Conservation (phyloP, 371 early-diverging fungal species). For the Mucor indicus region DNA sequence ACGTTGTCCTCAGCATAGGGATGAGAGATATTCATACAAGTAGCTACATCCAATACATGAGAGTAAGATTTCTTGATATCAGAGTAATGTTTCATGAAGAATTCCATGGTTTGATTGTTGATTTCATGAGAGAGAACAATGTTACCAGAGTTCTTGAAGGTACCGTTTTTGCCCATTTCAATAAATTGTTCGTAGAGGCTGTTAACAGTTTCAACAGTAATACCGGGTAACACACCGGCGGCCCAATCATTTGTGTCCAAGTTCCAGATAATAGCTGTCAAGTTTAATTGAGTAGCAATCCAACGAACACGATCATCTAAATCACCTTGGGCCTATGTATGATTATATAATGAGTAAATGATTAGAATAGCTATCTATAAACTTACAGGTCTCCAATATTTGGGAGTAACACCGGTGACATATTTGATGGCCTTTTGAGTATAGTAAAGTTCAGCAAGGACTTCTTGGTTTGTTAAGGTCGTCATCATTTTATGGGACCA, state of each 20-base stretch:
- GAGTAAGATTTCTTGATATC: conserved; percentile 33
- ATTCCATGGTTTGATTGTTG: conserved; percentile 39
- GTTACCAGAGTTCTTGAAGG: conserved; percentile 26
- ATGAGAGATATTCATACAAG: conserved; percentile 44
- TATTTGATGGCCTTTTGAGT: conserved; percentile 50
- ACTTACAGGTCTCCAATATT: conserved; percentile 52
- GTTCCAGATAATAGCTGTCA: conserved; percentile 45
- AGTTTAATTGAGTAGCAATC: conserved; percentile 42
- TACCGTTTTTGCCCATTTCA: conserved; percentile 41
- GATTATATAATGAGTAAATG: not conserved
- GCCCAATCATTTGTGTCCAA: conserved; percentile 42
- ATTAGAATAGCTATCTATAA: not conserved
- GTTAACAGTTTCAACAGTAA: conserved; percentile 23
- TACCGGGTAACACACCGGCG: conserved; percentile 22
- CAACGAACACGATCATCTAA: conserved; percentile 51
- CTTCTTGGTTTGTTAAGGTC: conserved; percentile 48
- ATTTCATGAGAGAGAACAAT: conserved; percentile 48
- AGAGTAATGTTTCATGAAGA: conserved; percentile 37
- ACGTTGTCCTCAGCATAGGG: conserved; percentile 37
- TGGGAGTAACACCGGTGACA: conserved; percentile 48
- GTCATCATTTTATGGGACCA: conserved; percentile 60
- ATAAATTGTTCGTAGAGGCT: conserved; percentile 28
- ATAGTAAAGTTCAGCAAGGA: conserved; percentile 56
- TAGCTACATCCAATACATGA: conserved; percentile 44
- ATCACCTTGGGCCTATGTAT: conserved; percentile 35